Percentiles rank a stretch among this genome's conserved stretches.
Conservation (phyloP, 1,284 basidiomycete species). For the Sphaerobolus stellatus region DNA sequence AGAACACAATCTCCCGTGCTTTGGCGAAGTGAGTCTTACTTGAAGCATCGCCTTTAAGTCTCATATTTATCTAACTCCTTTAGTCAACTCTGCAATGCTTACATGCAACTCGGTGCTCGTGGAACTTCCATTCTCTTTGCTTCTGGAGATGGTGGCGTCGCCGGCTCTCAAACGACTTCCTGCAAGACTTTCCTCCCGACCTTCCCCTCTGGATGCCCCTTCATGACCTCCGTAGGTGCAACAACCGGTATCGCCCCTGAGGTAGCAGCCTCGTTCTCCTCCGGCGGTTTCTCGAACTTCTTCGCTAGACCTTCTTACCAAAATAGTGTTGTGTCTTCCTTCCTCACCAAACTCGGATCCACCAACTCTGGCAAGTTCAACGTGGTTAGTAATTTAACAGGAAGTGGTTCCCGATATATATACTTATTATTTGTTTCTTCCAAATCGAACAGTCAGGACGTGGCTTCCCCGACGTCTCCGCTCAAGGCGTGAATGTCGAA, state of each 20-base stretch:
- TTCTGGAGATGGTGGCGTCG: slow-evolving; percentile 27
- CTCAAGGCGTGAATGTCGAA: slow-evolving; percentile 35
- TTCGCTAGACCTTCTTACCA: no score
- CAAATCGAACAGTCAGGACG: slow-evolving; percentile 29
- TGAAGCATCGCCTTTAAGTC: neutral
- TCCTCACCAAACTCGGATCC: slow-evolving; percentile 29
- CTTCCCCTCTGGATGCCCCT: slow-evolving; percentile 32
- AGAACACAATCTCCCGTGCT: slow-evolving; percentile 2
- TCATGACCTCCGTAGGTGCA: slow-evolving; percentile 8
- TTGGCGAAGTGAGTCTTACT: slow-evolving; percentile 12
- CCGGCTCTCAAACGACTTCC: slow-evolving; percentile 5
- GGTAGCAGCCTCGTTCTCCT: no score
- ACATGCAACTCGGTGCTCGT: slow-evolving; percentile 21
- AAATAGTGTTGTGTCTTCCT: slow-evolving; percentile 23
- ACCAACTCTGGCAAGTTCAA: slow-evolving; percentile 38
- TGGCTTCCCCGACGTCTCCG: slow-evolving; percentile 43
- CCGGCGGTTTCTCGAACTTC: no score
- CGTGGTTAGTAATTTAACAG: slow-evolving; percentile 5
- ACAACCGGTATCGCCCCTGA: no score
- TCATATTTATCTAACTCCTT: neutral
- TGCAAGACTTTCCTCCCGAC: slow-evolving; percentile 16
- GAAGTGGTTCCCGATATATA: slow-evolving; percentile 8
- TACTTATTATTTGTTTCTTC: slow-evolving; percentile 8
- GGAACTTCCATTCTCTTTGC: slow-evolving; percentile 23
- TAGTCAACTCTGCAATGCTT: slow-evolving; percentile 22